These are phyloP conservation scores for Colletotrichum chlorophyti DNA, from an alignment of 2,329 filamentous ascomycete genomes.

Conservation along the genomic window DNA sequence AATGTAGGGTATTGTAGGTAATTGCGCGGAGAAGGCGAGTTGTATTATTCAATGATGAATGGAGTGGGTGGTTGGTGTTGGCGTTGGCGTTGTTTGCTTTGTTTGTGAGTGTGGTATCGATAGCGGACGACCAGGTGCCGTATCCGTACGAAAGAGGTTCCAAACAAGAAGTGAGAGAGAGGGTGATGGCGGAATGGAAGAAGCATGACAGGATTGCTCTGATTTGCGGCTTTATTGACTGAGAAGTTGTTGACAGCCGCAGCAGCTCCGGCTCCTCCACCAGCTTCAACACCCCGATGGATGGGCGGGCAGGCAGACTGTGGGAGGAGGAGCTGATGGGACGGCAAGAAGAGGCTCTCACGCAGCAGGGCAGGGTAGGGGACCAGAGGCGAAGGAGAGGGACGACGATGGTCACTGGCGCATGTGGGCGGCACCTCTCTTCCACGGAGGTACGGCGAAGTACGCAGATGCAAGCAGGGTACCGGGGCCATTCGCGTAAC, in stretches of 20 bases:
- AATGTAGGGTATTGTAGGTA: too few species aligned
- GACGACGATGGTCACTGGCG: background rate
- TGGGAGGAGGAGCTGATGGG: background rate
- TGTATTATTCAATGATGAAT: too few species aligned
- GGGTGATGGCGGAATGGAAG: background rate
- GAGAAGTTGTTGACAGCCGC: too few species aligned
- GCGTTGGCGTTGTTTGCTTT: background rate
- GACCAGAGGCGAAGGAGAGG: background rate
- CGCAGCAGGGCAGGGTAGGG: background rate
- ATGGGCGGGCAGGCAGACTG: background rate
- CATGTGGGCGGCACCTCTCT: background rate
- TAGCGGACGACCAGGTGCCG: conserved; percentile 14
- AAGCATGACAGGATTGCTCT: background rate
- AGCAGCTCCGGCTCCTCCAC: too few species aligned
- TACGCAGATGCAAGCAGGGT: too few species aligned
- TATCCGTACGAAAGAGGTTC: background rate
- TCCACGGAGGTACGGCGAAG: too few species aligned
- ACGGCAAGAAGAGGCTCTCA: background rate
- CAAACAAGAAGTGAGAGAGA: background rate
- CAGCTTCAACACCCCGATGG: too few species aligned
- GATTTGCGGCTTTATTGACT: background rate
- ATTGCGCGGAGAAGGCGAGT: too few species aligned
- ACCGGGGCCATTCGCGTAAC: too few species aligned
- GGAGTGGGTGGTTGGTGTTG: background rate
- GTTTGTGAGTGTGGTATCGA: background rate